phyloP scores from a whole-genome alignment of 2,329 filamentous ascomycete species.

The Penicillium sp. region DNA sequence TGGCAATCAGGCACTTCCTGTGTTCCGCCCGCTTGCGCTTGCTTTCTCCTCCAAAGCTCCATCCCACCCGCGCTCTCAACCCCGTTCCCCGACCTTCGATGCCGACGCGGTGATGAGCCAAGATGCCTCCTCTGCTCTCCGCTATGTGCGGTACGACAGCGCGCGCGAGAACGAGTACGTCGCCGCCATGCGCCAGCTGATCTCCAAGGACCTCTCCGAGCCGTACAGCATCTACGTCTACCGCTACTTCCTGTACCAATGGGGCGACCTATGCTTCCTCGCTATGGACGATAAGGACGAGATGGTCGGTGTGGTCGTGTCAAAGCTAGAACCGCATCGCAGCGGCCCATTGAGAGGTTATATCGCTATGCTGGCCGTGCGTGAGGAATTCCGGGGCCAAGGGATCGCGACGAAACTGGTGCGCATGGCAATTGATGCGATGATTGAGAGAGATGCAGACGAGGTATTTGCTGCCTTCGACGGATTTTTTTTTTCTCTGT shows the following conservation, averaged over 20 bases:
- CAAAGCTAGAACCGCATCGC: slow-evolving; percentile 87
- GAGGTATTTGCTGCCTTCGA: slow-evolving; percentile 53
- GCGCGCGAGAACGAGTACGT: slow-evolving; percentile 66
- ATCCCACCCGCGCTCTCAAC: slow-evolving; percentile 1
- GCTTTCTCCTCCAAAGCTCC: slow-evolving; percentile 4
- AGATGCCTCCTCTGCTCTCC: slow-evolving; percentile 47
- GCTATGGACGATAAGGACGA: slow-evolving; percentile 51
- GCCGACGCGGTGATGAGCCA: slow-evolving; percentile 30
- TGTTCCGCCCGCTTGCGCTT: slow-evolving; percentile 17
- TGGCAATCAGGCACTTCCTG: slow-evolving; percentile 17
- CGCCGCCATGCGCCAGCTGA: slow-evolving; percentile 82
- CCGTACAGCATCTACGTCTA: slow-evolving; percentile 99
- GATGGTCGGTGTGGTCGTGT: slow-evolving; percentile 87
- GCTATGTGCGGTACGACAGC: slow-evolving; percentile 59
- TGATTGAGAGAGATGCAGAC: slow-evolving; percentile 79
- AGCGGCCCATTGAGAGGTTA: slow-evolving; percentile 87
- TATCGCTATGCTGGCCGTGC: slow-evolving; percentile 97
- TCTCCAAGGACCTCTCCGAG: slow-evolving; percentile 93
- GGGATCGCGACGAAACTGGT: slow-evolving; percentile 89
- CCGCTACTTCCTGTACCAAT: slow-evolving; percentile 95
- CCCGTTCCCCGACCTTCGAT: slow-evolving; percentile 14
- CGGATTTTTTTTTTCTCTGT: too few relatives aligned
- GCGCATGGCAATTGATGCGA: slow-evolving; percentile 84
- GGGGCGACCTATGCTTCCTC: slow-evolving; percentile 96
- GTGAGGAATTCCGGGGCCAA: slow-evolving; percentile 71